Evolutionary conservation across 441 rosid genomes (phyloP), one percentile per base, ranked within the genome.

Genomic region (Pelargonium citronellum): DNA sequence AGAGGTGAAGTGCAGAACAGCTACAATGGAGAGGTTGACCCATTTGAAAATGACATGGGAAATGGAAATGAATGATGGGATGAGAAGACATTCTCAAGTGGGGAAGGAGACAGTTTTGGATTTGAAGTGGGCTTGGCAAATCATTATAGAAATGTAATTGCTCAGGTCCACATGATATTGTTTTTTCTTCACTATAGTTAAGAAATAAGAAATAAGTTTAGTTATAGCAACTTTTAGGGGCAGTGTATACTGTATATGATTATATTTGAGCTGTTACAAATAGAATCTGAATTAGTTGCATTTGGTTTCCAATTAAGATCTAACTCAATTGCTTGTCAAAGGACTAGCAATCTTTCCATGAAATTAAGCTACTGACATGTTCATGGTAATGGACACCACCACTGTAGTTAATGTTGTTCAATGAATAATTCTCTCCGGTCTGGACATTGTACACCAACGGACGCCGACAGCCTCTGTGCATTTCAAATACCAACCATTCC

Each of bases 21-120:
- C 57, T 51, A 51, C n/a, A 51, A 51, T 51, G 57, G 57, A 51
- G 57, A 51, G 57, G 57, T 51, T 51, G 57, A 51, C 57, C 57
- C 6, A 5, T 13, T 12, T 3, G 17, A 51, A 1, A 47, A 47
- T 2, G 15, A 47, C 15, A 10, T 47, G 53, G 53, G 15, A 47
- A 11, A 47, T 47, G 53, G 53, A 47, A 51, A n/a, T 51, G 58
- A 51, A 51, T 51, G 58, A 51, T 51, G 58, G 15, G 58, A 5
- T 3, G 58, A n/a, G 58, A 51, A 51, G 16, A 12, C 57, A 51
- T 0, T 51, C 17, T 13, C 16, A 13, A 51, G 57, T 51, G 57
- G 57, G 15, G 57, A 12, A 51, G 57, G 19, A 51, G 57, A 51
- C 57, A 51, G 8, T 51, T 51, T 51, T 51, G 57, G 16, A 13